phyloP scores from a whole-genome alignment of 768 basidiomycete genomes.

The Agrocybe praecox region DNA sequence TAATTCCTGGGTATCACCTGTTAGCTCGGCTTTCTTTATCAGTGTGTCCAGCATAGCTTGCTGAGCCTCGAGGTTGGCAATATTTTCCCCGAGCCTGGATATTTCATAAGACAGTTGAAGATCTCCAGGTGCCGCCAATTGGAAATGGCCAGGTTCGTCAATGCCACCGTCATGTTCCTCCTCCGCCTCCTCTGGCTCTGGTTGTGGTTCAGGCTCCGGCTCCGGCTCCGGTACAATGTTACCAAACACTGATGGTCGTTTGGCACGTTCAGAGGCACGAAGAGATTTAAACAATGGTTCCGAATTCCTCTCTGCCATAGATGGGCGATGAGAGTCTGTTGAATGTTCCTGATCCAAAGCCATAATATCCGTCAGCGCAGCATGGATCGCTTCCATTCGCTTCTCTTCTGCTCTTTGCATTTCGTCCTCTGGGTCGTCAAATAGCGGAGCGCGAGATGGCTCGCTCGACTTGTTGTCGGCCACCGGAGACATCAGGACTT shows the following conservation, averaged over 20 bases:
- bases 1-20: conserved; percentile 87
- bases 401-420: conserved; percentile 72
- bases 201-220: conserved; percentile 9
- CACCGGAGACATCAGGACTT: conserved; percentile 80
- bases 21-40: conserved; percentile 93
- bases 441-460: conserved; percentile 71
- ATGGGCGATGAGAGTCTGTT: conserved; percentile 22
- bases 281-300: conserved; percentile 28
- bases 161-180: conserved; percentile 21
- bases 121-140: conserved; percentile 86
- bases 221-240: conserved; percentile 13
- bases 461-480: conserved; percentile 46
- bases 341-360: conserved; percentile 64
- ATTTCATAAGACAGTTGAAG: conserved; percentile 90
- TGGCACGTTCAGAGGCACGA: conserved; percentile 15
- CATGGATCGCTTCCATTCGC: conserved; percentile 95
- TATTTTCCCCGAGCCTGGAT: conserved; percentile 71
- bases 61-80: conserved; percentile 78
- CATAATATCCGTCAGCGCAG: conserved; percentile 95
- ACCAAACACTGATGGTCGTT: conserved; percentile 16
- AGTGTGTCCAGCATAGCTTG: conserved; percentile 83
- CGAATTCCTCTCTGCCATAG: conserved; percentile 18
- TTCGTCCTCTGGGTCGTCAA: conserved; percentile 79
- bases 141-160: conserved; percentile 54
- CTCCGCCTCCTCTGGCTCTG: conserved; percentile 17